Evolutionary conservation across 192 early-diverging fungal genomes (phyloP).

Genomic region (Linnemannia hyalina): DNA sequence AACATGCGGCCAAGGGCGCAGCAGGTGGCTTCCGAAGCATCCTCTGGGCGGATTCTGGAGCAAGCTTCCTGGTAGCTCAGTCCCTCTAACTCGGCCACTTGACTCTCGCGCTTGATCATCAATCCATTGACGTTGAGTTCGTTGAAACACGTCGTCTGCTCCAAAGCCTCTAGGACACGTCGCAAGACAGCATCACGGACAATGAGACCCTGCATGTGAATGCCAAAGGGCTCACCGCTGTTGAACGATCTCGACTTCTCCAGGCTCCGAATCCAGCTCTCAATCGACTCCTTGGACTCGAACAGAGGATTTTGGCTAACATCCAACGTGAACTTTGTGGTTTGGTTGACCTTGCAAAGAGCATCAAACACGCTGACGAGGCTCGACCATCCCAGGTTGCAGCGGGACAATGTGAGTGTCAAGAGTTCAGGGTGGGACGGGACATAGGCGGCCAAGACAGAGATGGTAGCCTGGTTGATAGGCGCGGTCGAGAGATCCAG

Average conservation of each 20-base stretch:
- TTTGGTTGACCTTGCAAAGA: constrained; percentile 32
- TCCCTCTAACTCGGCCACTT: constrained; percentile 28
- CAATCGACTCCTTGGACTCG: constrained; percentile 26
- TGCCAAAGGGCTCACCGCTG: constrained; percentile 35
- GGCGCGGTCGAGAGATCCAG: constrained; percentile 38
- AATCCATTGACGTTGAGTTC: constrained; percentile 46
- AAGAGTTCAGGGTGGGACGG: constrained; percentile 2
- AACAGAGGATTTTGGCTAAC: constrained; percentile 48
- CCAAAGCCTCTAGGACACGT: constrained; percentile 26
- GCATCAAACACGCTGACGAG: constrained; percentile 28
- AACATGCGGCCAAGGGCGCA: constrained; percentile 39
- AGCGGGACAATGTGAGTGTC: constrained; percentile 20
- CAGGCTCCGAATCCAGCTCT: constrained; percentile 29
- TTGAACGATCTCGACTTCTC: not conserved
- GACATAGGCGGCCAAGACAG: constrained; percentile 4
- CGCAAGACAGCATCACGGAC: constrained; percentile 20
- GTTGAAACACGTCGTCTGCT: constrained; percentile 37
- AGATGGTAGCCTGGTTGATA: constrained; percentile 22
- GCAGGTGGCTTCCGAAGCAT: constrained; percentile 41
- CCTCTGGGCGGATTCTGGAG: constrained; percentile 21
- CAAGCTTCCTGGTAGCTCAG: constrained; percentile 13
- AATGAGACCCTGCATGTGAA: constrained; percentile 37
- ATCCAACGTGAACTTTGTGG: constrained; percentile 48
- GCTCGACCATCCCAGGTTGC: constrained; percentile 26
- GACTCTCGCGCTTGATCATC: constrained; percentile 38